These are phyloP conservation scores for Pseudogymnoascus sp. DNA, from an alignment of 2,329 filamentous ascomycete species.

Conservation along the genomic window DNA sequence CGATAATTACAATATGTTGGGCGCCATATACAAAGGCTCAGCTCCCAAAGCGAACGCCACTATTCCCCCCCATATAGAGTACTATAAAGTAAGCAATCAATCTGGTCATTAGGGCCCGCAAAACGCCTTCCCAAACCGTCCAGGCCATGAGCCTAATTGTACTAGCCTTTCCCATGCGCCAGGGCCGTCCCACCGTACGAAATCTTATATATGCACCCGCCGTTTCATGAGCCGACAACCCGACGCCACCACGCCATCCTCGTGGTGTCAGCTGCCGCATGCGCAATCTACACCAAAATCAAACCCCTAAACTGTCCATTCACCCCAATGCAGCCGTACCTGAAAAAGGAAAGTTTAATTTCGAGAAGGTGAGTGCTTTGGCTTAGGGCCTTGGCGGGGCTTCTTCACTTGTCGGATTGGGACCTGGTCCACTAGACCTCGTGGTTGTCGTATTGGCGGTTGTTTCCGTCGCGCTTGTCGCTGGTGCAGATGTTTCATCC, in stretches of 20 bases:
- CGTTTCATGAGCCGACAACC: constrained; percentile 6
- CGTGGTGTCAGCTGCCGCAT: constrained; percentile 4
- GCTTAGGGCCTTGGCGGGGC: constrained; percentile 4
- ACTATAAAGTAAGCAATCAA: constrained; percentile 9
- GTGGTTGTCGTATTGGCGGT: constrained; percentile 1
- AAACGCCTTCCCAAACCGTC: constrained; percentile 6
- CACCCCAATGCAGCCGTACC: not conserved
- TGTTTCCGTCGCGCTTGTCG: constrained; percentile 2
- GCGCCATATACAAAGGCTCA: not conserved
- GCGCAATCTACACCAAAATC: not conserved
- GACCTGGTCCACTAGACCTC: not conserved
- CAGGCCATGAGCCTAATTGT: constrained; percentile 11
- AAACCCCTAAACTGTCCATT: not conserved
- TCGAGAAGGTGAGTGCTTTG: not conserved
- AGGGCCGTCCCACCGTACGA: constrained; percentile 8
- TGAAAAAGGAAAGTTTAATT: constrained; percentile 11
- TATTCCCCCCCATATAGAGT: not conserved
- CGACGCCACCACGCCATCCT: not conserved
- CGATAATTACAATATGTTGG: constrained; percentile 1
- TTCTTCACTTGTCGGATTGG: not conserved
- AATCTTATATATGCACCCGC: constrained; percentile 5
- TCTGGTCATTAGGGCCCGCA: constrained; percentile 10
- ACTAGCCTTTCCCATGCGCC: constrained; percentile 7
- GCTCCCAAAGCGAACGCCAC: not conserved
- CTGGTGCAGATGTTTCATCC: not conserved